phyloP scores from a whole-genome alignment of 352 stramenopile species.

The Pythium dissotocum region DNA sequence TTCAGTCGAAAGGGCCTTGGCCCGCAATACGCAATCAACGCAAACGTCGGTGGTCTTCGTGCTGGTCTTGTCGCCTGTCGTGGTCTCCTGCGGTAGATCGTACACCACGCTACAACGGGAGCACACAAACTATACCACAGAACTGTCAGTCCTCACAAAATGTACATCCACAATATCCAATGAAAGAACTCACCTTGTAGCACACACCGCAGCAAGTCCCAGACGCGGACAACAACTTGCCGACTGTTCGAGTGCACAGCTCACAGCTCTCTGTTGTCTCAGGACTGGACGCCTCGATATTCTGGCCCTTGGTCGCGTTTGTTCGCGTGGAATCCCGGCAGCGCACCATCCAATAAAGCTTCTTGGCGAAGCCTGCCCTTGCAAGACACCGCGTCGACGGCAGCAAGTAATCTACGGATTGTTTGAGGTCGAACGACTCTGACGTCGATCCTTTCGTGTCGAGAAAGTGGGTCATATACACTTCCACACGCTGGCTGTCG shows the following conservation, averaged over 20 bases:
- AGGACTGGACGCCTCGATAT: slow-evolving; percentile 12
- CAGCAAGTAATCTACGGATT: slow-evolving; percentile 31
- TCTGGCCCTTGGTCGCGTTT: background rate
- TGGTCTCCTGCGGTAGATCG: no score
- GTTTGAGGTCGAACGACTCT: slow-evolving; percentile 19
- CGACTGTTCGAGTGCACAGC: slow-evolving; percentile 14
- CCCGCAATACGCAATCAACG: no score
- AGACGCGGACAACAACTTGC: background rate
- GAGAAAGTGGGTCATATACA: slow-evolving; percentile 47
- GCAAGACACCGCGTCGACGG: slow-evolving; percentile 2
- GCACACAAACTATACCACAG: no score
- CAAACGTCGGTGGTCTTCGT: no score
- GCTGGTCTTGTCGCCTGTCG: no score
- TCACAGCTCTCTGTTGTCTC: slow-evolving; percentile 8
- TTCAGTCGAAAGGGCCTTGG: no score
- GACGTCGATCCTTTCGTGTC: slow-evolving; percentile 15
- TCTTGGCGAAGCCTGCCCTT: slow-evolving; percentile 44
- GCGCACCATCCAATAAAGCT: slow-evolving; percentile 45
- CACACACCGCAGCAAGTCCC: slow-evolving; percentile 23
- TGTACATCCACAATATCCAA: no score
- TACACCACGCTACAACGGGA: no score
- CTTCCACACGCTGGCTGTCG: slow-evolving; percentile 38
- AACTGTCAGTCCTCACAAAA: no score
- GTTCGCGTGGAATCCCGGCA: slow-evolving; percentile 1
- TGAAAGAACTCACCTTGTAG: background rate